phyloP scores from a whole-genome alignment of 75 land plant species.

The Pinus tabuliformis region DNA sequence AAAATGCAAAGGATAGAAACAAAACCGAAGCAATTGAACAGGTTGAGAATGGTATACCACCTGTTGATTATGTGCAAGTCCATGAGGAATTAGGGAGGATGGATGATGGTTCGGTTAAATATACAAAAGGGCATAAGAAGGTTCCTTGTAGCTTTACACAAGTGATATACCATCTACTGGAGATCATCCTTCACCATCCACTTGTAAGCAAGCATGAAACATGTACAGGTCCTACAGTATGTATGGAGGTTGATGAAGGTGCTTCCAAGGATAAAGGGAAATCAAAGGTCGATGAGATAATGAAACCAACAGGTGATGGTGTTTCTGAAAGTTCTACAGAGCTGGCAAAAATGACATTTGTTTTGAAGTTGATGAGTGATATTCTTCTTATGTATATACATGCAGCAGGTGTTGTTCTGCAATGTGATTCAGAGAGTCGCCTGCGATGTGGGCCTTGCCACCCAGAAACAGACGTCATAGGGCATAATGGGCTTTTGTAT shows the following conservation, averaged over 20 bases:
- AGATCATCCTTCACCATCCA: constrained; percentile 65
- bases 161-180: constrained; percentile 85
- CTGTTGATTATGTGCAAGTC: too few relatives aligned
- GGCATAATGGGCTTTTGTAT: too few relatives aligned
- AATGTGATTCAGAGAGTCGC: too few relatives aligned
- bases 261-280: constrained; percentile 71
- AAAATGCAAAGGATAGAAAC: too few relatives aligned
- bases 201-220: constrained; percentile 34
- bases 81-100: background rate
- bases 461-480: too few relatives aligned
- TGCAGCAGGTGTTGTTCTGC: too few relatives aligned
- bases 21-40: too few relatives aligned
- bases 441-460: too few relatives aligned
- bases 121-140: constrained; percentile 54
- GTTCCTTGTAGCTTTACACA: constrained; percentile 71
- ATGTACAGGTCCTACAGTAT: constrained; percentile 7
- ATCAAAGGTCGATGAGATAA: constrained; percentile 55
- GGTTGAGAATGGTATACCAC: too few relatives aligned
- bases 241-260: constrained; percentile 83
- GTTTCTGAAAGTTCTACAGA: constrained; percentile 55
- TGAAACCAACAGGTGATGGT: constrained; percentile 11
- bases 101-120: constrained; percentile 48
- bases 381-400: constrained; percentile 69
- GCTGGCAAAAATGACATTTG: constrained; percentile 71
- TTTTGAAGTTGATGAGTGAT: constrained; percentile 77